These are phyloP conservation scores for Geotrichum phurueaensis DNA, from an alignment of 1,139 yeast genomes.

Conservation along the genomic window DNA sequence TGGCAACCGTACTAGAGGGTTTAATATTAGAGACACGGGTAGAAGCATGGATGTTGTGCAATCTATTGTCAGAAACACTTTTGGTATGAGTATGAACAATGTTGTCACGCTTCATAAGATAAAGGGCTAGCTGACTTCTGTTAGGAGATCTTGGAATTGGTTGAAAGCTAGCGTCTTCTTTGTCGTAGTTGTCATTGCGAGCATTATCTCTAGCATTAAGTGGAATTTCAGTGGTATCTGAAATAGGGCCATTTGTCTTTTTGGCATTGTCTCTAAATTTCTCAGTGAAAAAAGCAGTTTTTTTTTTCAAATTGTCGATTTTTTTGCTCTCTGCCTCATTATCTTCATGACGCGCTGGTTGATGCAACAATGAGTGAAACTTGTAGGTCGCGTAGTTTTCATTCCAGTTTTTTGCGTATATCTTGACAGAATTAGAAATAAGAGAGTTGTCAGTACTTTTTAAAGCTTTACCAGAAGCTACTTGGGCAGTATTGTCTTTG, in stretches of 20 bases:
- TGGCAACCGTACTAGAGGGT: not conserved
- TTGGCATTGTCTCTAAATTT: not conserved
- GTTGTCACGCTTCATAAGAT: not conserved
- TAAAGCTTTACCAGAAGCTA: not conserved
- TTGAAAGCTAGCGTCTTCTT: not conserved
- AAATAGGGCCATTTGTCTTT: not conserved
- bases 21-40: not conserved
- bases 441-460: not conserved
- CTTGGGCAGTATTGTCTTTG: not conserved
- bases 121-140: not conserved
- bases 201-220: not conserved
- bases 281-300: not conserved
- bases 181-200: not conserved
- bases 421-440: slow-evolving; percentile 10
- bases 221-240: not conserved
- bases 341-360: not conserved
- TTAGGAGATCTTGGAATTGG: not conserved
- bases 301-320: not conserved
- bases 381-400: slow-evolving; percentile 14
- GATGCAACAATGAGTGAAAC: slow-evolving; percentile 13
- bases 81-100: not conserved
- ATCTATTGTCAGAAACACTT: not conserved
- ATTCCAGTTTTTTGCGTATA: slow-evolving; percentile 15
- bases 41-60: not conserved
- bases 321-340: not conserved